Base-by-base conservation (phyloP, 225 moss, liverwort and hornwort species). In the Pseudoscleropodium purum region DNA sequence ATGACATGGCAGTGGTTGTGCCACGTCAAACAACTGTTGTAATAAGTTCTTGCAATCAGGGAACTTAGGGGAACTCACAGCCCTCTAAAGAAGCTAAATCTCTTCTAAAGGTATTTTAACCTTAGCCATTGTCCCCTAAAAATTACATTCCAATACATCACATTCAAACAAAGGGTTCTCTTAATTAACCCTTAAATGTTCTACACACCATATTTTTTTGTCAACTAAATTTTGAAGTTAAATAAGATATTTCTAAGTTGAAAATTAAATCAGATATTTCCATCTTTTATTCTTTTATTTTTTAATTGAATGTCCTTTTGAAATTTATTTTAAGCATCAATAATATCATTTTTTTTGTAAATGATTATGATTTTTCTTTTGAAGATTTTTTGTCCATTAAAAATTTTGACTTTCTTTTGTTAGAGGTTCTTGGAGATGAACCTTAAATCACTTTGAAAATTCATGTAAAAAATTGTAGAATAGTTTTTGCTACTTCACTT, bases 161-260 rank as follows among this genome's bases (percentile, higher is more conserved):
- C 2, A 80, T 27, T 11, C 2, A 39, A 39, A 3, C 18, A 60
- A 80, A n/a, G 5, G 3, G 4, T 59, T 77, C 2, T 19, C 0
- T 13, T 7, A 37, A 37, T 15, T 3, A 52, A 34, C 7, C 3
- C 6, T 8, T 34, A 13, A 51, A 34, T 34, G 23, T 4, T 54
- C 2, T 0, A 24, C 0, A 0, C 1, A 54, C 2, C 4, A 36
- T 36, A 15, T 36, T 54, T 54, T 54, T 2, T 3, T 6, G 2
- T 78, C 0, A 0, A 15, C 4, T 15, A 78, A 25, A 37, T 1
- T 37, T 41, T 37, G 9, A 23, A 36, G 5, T 77, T 23, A 21
- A 76, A 51, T 76, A 1, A 34, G 34, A 34, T 34, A 21, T 13
- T 5, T 20, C 0, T n/a, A n/a, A n/a, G n/a, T n/a, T n/a, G n/a